Percentiles rank a stretch among this genome's conserved stretches.
Evolutionary conservation across 371 early-diverging fungal species (phyloP).

Genomic region (Haplosporangium sp.): DNA sequence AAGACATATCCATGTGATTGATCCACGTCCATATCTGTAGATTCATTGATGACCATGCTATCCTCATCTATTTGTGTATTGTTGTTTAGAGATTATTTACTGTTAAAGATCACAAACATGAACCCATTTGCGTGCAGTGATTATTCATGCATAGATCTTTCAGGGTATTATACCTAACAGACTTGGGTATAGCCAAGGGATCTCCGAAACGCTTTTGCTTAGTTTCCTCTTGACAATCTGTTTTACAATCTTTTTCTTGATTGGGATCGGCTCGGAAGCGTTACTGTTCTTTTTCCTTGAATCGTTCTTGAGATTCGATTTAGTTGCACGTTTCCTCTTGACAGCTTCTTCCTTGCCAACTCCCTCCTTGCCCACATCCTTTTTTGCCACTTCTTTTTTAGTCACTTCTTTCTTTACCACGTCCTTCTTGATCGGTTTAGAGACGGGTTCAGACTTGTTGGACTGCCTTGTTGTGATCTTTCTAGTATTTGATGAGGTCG

Average conservation of each 20-base stretch:
- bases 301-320: background rate
- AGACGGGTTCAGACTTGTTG: background rate
- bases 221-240: background rate
- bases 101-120: background rate
- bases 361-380: background rate
- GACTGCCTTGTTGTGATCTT: background rate
- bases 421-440: background rate
- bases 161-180: conserved; percentile 10
- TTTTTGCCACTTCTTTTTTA: background rate
- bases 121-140: too few relatives aligned
- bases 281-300: background rate
- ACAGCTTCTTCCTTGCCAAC: background rate
- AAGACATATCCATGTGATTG: conserved; percentile 20
- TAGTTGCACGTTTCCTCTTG: background rate
- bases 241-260: background rate
- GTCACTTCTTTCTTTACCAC: background rate
- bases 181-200: conserved; percentile 19
- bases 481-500: background rate
- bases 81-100: background rate
- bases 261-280: background rate
- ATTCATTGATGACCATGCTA: background rate
- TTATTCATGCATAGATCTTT: background rate
- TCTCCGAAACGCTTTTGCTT: background rate
- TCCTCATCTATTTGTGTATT: conserved; percentile 3
- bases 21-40: conserved; percentile 7